Evolutionary conservation across 768 basidiomycete genomes (phyloP), one percentile per base, ranked within the genome.

Genomic region (Mycena venus): DNA sequence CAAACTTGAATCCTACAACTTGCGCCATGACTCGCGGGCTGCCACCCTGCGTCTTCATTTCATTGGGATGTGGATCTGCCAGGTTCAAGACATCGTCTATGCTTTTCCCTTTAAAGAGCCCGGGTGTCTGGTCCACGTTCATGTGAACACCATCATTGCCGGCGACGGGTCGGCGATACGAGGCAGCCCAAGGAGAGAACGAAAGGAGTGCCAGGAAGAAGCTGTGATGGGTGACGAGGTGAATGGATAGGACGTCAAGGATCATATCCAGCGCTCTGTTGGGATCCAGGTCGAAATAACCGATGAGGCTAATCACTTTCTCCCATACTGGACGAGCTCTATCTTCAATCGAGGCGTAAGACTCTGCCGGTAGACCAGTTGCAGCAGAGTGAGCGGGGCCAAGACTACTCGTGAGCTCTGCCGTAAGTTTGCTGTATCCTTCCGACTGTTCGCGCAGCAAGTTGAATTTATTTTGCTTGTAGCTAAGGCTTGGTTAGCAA

Each of bases 381-480:
- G 86, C 81, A 31, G 91, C 80, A 5, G 91, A 91, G 82, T 97
- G 95, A 10, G 95, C 85, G 27, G 92, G 91, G 2, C 95, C 95
- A 61, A 97, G 84, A 78, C 89, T 90, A 75, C 92, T 92, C 14
- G 92, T 91, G 44, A 99, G 86, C 79, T 99, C 96, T 12, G 94
- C 91, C 31, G 93, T 91, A 36, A 99, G 91, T 83, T 97, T 97
- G 82, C 96, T 96, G 85, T 96, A 99, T 10, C 98, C 98, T 85
- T 99, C 98, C 0, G 97, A 97, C 79, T 98, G 96, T 85, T 99
- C 98, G 42, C 98, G 94, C 19, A 99, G 90, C 44, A 99, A 90
- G 81, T 99, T 99, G 88, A 97, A 98, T 84, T 99, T 99, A 85
- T 96, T 96, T 83, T 99, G 98, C 83, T 96, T 97, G 86, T 97